Evolutionary conservation across 805 yeast genomes (phyloP).

Genomic region (Cyberlindnera petersonii): DNA sequence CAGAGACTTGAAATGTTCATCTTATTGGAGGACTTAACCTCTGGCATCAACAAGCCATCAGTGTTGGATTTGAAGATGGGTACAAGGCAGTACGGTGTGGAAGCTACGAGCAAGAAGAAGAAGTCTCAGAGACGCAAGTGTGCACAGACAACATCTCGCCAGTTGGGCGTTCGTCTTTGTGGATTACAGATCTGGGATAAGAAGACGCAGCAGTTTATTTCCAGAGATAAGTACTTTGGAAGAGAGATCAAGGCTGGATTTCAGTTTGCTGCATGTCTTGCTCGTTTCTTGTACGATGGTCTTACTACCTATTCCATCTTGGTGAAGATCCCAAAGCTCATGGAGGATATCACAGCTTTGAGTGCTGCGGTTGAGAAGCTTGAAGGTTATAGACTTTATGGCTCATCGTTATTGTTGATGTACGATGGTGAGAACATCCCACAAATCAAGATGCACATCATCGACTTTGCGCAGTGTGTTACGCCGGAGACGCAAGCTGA

Average conservation of each 20-base stretch:
- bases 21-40: conserved; percentile 83
- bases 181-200: conserved; percentile 87
- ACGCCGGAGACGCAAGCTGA: conserved; percentile 50
- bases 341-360: conserved; percentile 58
- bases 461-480: conserved; percentile 94
- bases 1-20: conserved; percentile 77
- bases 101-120: conserved; percentile 69
- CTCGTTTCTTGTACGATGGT: conserved; percentile 82
- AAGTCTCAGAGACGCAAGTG: conserved; percentile 82
- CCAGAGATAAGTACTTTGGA: conserved; percentile 91
- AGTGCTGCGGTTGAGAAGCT: conserved; percentile 50
- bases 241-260: conserved; percentile 65
- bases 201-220: conserved; percentile 43
- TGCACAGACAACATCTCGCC: conserved; percentile 69
- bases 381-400: conserved; percentile 82
- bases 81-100: conserved; percentile 96
- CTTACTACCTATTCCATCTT: conserved; percentile 49
- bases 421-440: conserved; percentile 62
- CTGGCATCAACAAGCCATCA: conserved; percentile 79
- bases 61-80: conserved; percentile 97
- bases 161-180: conserved; percentile 87
- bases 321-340: conserved; percentile 62
- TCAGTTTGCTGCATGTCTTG: conserved; percentile 71
- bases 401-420: conserved; percentile 83
- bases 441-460: conserved; percentile 57